Evolutionary conservation across 2,329 filamentous ascomycete genomes (phyloP), one percentile per base, ranked within the genome.

Genomic region (Colletotrichum lentis): DNA sequence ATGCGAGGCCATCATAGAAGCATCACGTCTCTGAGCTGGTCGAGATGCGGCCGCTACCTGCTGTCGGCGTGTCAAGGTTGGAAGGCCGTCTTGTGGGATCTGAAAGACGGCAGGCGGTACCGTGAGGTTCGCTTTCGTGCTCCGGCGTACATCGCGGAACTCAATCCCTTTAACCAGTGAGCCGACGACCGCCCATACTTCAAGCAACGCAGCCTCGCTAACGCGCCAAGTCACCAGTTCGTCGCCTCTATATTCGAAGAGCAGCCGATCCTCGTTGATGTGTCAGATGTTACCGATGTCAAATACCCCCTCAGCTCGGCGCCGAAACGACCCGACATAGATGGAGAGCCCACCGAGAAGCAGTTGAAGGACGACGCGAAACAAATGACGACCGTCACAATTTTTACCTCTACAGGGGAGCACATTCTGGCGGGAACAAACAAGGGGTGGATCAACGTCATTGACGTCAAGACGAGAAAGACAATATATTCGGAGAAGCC

Each of bases 11-110:
- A 99, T 80, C 97, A 92, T 58, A 90, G 93, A 76, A 95, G 96
- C 77, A 94, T 99, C 65, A 95, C 97, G 73, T 97, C 93, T 59
- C 80, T 99, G 69, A 97, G 94, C 82, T 99, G 96, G 96, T 97
- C 95, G 60, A 87, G 91, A 73, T 93, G 94, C 80, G 95, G 96
- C 31, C 88, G 93, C 72, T 98, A 97, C 79, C 84, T 99, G 60
- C 86, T 99, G 65, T 97, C 93, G 67, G 92, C 94, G 12, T 97
- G 94, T 52, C 93, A 97, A 77, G 96, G 97, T 75, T 98, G 95
- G 92, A 97, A 96, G 80, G 94, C 92, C 71, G 94, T 97, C 58
- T 85, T 99, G 0, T 99, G 96, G 96, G 96, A 99, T 79, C 83
- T 99, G 67, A 86, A 86, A 62, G 83, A 88, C 67, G 85, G 87